A percentile compares a stretch with the other conserved stretches of the same genome.
Conservation (phyloP, 805 yeast species). For the Torulaspora indica region DNA sequence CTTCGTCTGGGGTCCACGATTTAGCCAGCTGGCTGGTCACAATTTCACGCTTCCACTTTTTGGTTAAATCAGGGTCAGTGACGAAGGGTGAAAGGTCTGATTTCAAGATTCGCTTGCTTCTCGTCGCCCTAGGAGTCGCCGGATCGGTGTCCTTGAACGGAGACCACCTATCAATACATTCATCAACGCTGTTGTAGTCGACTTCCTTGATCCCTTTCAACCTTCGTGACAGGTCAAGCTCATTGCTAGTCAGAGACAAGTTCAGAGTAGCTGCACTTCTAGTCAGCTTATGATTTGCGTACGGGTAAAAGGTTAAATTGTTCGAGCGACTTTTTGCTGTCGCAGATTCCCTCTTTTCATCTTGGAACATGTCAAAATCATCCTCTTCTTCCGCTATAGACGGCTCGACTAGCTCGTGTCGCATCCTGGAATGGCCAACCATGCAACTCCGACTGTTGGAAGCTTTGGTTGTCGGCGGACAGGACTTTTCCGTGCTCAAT, state of each 20-base stretch:
- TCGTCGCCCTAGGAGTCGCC: constrained; percentile 22
- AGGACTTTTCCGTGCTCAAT: neutral
- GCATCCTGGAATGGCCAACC: constrained; percentile 9
- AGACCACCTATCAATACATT: constrained; percentile 29
- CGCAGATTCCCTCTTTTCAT: constrained; percentile 1
- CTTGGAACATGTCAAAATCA: constrained; percentile 16
- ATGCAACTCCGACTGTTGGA: neutral
- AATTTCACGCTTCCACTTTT: constrained; percentile 20
- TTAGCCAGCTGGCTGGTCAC: constrained; percentile 8
- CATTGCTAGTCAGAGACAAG: constrained; percentile 42
- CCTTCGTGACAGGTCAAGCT: constrained; percentile 6
- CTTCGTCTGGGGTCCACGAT: constrained; percentile 12
- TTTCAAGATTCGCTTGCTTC: constrained; percentile 27
- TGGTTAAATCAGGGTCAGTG: constrained; percentile 23
- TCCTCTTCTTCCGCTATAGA: constrained; percentile 14
- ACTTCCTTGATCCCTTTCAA: constrained; percentile 17
- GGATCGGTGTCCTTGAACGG: constrained; percentile 23
- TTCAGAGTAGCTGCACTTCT: constrained; percentile 52
- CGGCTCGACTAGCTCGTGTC: constrained; percentile 3
- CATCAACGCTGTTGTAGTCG: constrained; percentile 17
- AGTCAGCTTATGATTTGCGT: constrained; percentile 36
- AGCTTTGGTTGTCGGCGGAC: too few relatives aligned
- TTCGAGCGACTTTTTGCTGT: constrained; percentile 13
- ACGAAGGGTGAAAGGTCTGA: constrained; percentile 33
- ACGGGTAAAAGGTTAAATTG: constrained; percentile 30